phyloP scores from a whole-genome alignment of 2,329 filamentous ascomycete genomes.

The Elsinoe australis region DNA sequence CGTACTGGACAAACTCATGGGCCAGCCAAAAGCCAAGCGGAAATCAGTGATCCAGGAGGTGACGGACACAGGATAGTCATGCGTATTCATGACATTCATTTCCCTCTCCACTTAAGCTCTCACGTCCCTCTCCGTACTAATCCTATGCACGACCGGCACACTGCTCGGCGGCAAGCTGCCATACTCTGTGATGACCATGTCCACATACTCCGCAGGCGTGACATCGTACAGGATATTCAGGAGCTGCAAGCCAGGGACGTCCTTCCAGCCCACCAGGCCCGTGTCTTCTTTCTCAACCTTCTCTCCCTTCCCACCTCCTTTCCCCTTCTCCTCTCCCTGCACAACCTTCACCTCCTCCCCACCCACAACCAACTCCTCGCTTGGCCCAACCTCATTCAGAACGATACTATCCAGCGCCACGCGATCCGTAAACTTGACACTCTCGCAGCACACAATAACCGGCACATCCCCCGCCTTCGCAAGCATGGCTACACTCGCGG shows the following conservation, averaged over 20 bases:
- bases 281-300: constrained; percentile 23
- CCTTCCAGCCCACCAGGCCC: constrained; percentile 47
- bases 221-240: constrained; percentile 83
- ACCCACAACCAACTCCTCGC: constrained; percentile 52
- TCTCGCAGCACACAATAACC: constrained; percentile 86
- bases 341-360: constrained; percentile 13
- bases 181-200: constrained; percentile 84
- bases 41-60: constrained; percentile 20
- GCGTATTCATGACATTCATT: not conserved
- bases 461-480: constrained; percentile 68
- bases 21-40: constrained; percentile 17
- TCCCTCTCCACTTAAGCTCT: constrained; percentile 13
- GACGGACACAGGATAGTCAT: constrained; percentile 4
- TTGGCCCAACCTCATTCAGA: constrained; percentile 80
- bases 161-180: constrained; percentile 79
- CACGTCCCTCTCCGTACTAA: constrained; percentile 38
- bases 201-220: constrained; percentile 77
- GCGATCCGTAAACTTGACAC: constrained; percentile 86
- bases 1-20: constrained; percentile 25
- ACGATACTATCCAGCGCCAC: constrained; percentile 89
- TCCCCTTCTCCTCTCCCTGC: constrained; percentile 19
- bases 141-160: constrained; percentile 64
- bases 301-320: constrained; percentile 25
- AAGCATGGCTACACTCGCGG: constrained; percentile 75
- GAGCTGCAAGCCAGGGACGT: constrained; percentile 54